Evolutionary conservation across 2,329 filamentous ascomycete species (phyloP), one percentile per base, ranked within the genome.

Genomic region (Penicillium sp.): DNA sequence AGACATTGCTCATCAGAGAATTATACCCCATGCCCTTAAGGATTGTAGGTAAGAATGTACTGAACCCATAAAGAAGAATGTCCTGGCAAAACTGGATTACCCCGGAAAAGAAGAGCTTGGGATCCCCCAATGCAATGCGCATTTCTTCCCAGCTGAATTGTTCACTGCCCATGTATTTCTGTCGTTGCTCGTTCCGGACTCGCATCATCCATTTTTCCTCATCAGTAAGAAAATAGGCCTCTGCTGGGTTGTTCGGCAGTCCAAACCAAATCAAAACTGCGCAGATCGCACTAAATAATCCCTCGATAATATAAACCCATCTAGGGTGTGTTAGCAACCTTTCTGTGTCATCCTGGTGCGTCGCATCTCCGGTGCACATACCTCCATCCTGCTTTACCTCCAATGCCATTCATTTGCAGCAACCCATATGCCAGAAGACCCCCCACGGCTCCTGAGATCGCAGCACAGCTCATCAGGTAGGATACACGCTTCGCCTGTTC

Each of bases 21-120:
- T 71, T 66, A 59, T 81, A 83, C 2, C 80, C 79, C 65, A 83
- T 77, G 29, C 71, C 73, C 39, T 74, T 70, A 44, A 84, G 71
- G 57, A 85, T 84, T 1, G 77, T 77, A 2, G 82, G 82, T 4
- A 83, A 67, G 62, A 84, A 84, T 9, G 80, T 83, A 57, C 75
- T 79, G 65, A 84, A 83, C n/a, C 80, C 81, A 60, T 81, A 83
- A 0, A 81, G 70, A 41, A 80, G 66, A 24, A 79, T 78, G 52
- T 81, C 77, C 52, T 79, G 75, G 46, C 77, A 81, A 62, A 82
- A 81, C 43, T 81, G 78, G 16, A 78, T 78, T 23, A 67, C 54
- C 5, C 74, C 76, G 51, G 74, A 80, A 42, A 82, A 65, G 50
- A 77, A 79, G 2, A 82, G 62, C 58, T 83, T 84, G 1, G 76